These are phyloP conservation scores for Nidularia sp. DNA, from an alignment of 768 basidiomycete genomes.

Conservation along the genomic window DNA sequence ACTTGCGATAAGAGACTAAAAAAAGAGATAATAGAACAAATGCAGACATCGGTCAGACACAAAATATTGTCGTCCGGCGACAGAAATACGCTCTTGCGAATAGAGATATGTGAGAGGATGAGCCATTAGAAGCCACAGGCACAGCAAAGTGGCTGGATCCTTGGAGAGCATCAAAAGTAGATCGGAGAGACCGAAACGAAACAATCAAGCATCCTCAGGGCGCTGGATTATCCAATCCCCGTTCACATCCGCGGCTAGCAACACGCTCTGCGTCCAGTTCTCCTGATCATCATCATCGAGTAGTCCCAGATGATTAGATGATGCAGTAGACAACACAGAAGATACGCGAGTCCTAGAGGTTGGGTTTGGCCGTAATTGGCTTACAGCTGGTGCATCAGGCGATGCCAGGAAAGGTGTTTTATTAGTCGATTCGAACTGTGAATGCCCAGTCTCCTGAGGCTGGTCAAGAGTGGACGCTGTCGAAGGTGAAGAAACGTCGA, in stretches of 20 bases:
- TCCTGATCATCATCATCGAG: conserved; percentile 44
- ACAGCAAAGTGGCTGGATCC: too few relatives aligned
- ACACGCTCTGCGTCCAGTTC: conserved; percentile 73
- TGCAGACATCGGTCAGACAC: not conserved
- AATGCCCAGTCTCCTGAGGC: conserved; percentile 5
- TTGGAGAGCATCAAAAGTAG: not conserved
- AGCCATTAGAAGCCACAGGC: too few relatives aligned
- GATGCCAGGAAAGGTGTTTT: conserved; percentile 19
- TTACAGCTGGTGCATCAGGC: conserved; percentile 7
- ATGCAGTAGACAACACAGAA: conserved; percentile 27
- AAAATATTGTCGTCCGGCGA: not conserved
- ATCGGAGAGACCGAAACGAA: not conserved
- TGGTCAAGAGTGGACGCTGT: conserved; percentile 12
- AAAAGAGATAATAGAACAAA: not conserved
- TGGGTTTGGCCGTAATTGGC: conserved; percentile 8
- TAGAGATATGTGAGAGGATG: not conserved
- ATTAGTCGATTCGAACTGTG: conserved; percentile 34
- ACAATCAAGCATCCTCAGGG: not conserved
- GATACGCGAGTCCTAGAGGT: conserved; percentile 12
- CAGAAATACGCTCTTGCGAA: not conserved
- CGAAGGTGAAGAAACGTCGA: conserved; percentile 25
- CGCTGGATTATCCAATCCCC: conserved; percentile 17
- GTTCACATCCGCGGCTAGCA: conserved; percentile 62
- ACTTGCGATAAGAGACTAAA: not conserved
- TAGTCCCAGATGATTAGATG: conserved; percentile 45